These are phyloP conservation scores for Phytopythium oedochilum DNA, from an alignment of 352 stramenopile species.

Conservation along the genomic window DNA sequence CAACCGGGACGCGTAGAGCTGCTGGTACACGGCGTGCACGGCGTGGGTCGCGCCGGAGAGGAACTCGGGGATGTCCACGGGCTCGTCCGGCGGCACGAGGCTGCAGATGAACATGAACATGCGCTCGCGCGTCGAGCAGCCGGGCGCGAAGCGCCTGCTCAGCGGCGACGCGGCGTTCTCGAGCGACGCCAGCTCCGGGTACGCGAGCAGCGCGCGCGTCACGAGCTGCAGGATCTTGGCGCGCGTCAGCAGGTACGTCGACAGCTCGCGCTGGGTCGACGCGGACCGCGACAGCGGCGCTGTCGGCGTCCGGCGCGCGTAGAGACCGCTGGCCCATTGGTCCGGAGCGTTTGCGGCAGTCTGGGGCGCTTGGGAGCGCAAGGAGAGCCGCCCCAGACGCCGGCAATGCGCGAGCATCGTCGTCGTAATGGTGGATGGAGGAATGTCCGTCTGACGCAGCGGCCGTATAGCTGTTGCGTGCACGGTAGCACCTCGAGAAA, in stretches of 20 bases:
- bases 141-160: constrained; percentile 20
- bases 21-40: constrained; percentile 14
- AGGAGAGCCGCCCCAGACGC: background rate
- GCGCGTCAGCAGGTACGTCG: constrained; percentile 22
- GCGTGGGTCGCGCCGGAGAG: constrained; percentile 28
- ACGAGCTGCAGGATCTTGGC: constrained; percentile 41
- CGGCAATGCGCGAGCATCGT: background rate
- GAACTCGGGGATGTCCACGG: constrained; percentile 37
- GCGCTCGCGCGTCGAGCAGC: constrained; percentile 23
- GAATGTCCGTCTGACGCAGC: no score
- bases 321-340: background rate
- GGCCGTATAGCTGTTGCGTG: no score
- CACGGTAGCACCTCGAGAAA: no score
- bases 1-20: constrained; percentile 14
- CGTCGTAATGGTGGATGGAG: no score
- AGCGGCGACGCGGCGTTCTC: constrained; percentile 21
- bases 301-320: background rate
- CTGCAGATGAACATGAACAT: constrained; percentile 45
- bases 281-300: background rate
- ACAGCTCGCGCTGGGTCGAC: constrained; percentile 16
- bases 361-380: background rate
- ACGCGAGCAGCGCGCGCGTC: constrained; percentile 25
- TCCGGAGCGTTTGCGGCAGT: background rate
- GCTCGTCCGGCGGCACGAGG: constrained; percentile 31
- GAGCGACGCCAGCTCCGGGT: constrained; percentile 31